Evolutionary conservation across 768 basidiomycete species (phyloP).

Genomic region (Amanita thiersii): DNA sequence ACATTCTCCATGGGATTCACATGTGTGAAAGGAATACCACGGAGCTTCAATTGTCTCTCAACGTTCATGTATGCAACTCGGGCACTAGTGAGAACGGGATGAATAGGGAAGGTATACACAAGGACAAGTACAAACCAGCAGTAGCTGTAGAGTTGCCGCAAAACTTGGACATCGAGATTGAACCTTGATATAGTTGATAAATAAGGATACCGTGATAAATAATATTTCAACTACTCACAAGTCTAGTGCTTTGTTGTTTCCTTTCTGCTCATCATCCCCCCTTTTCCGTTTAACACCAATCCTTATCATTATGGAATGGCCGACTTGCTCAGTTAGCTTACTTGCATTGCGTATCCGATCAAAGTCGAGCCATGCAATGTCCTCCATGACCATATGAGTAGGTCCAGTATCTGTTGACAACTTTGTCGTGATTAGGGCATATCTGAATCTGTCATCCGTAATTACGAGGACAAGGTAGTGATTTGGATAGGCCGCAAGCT

Average conservation of each 20-base stretch:
- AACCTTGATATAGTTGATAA: conserved; percentile 38
- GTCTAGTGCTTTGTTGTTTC: background rate
- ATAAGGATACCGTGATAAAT: background rate
- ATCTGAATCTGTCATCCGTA: conserved; percentile 69
- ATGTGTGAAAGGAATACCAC: conserved; percentile 69
- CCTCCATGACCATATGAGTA: conserved; percentile 59
- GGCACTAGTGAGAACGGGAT: conserved; percentile 40
- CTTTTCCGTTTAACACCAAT: background rate
- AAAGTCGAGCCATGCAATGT: conserved; percentile 75
- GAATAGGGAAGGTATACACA: background rate
- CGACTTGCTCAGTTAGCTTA: background rate
- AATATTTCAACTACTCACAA: conserved; percentile 4
- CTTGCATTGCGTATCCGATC: conserved; percentile 42
- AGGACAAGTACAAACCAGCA: conserved; percentile 40
- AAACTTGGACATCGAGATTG: conserved; percentile 60
- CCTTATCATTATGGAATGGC: background rate
- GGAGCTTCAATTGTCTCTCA: conserved; percentile 79
- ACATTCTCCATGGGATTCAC: conserved; percentile 50
- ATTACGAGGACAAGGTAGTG: conserved; percentile 85
- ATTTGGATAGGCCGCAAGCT: conserved; percentile 64
- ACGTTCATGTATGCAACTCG: conserved; percentile 87
- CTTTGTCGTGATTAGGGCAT: conserved; percentile 70
- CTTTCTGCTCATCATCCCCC: background rate
- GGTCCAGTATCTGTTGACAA: conserved; percentile 46
- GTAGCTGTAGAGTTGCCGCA: conserved; percentile 78